Percentiles rank a stretch among this genome's conserved stretches.
Conservation (phyloP, 495 filamentous ascomycete genomes). For the Aspergillus asperescens region DNA sequence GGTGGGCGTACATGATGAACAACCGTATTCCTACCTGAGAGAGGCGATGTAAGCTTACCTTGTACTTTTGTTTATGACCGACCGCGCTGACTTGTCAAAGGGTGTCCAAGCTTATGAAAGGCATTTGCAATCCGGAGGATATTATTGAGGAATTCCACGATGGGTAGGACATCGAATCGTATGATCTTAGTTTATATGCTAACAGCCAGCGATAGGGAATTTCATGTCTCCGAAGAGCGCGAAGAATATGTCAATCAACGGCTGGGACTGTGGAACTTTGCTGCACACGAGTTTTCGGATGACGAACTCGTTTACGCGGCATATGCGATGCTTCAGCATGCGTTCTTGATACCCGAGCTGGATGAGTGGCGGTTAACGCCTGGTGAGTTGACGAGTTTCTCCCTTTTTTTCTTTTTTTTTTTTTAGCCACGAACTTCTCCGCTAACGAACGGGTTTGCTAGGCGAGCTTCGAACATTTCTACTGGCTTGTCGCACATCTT, state of each 20-base stretch:
- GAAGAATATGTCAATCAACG: constrained; percentile 59
- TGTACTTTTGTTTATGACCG: not conserved
- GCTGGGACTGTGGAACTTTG: constrained; percentile 81
- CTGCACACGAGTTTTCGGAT: constrained; percentile 80
- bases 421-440: not conserved
- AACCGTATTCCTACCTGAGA: constrained; percentile 82
- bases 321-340: constrained; percentile 81
- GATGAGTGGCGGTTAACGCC: constrained; percentile 70
- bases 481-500: constrained; percentile 76
- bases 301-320: constrained; percentile 82
- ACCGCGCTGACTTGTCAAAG: constrained; percentile 32
- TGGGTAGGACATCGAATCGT: constrained; percentile 15
- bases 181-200: not conserved
- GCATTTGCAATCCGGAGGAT: constrained; percentile 76
- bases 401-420: too few relatives aligned
- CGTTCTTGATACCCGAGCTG: constrained; percentile 73
- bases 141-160: constrained; percentile 49
- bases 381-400: constrained; percentile 44
- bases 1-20: constrained; percentile 82
- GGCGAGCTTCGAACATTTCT: constrained; percentile 71
- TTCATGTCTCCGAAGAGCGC: constrained; percentile 49
- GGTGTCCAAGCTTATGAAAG: constrained; percentile 87
- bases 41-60: constrained; percentile 60
- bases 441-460: constrained; percentile 15
- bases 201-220: constrained; percentile 26